Evolutionary conservation across 192 early-diverging fungal genomes (phyloP).

Genomic region (Backusella tarrabulga): DNA sequence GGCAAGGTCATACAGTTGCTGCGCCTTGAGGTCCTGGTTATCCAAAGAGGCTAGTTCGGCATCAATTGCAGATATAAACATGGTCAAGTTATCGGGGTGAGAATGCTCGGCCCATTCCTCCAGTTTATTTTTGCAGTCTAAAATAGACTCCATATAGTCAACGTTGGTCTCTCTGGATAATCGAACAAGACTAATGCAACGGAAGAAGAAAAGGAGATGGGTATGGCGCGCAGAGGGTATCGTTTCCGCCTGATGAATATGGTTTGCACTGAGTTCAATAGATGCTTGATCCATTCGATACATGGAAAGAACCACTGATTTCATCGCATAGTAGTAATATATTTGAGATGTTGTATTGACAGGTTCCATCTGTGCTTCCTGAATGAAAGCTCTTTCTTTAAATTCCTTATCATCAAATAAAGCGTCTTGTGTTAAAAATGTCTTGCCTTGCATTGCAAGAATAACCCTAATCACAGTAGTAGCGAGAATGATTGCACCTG

Average conservation of each 20-base stretch:
- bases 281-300: conserved; percentile 26
- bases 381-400: conserved; percentile 17
- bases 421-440: neutral
- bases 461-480: conserved; percentile 16
- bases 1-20: conserved; percentile 20
- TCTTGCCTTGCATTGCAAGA: conserved; percentile 34
- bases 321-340: conserved; percentile 24
- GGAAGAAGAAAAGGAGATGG: conserved; percentile 20
- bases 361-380: neutral
- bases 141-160: neutral
- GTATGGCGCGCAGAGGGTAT: conserved; percentile 28
- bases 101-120: conserved; percentile 28
- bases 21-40: neutral
- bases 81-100: conserved; percentile 10
- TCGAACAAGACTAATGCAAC: conserved; percentile 20
- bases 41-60: conserved; percentile 26
- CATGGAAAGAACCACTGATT: conserved; percentile 12
- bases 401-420: conserved; percentile 30
- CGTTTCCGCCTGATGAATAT: neutral
- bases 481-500: conserved; percentile 6
- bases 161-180: neutral
- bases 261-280: conserved; percentile 16
- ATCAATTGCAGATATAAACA: conserved; percentile 25
- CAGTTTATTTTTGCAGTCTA: neutral
- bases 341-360: neutral